Percentiles rank a stretch among this genome's conserved stretches.
phyloP scores from a whole-genome alignment of 257 asterid species.

The Catharanthus roseus region DNA sequence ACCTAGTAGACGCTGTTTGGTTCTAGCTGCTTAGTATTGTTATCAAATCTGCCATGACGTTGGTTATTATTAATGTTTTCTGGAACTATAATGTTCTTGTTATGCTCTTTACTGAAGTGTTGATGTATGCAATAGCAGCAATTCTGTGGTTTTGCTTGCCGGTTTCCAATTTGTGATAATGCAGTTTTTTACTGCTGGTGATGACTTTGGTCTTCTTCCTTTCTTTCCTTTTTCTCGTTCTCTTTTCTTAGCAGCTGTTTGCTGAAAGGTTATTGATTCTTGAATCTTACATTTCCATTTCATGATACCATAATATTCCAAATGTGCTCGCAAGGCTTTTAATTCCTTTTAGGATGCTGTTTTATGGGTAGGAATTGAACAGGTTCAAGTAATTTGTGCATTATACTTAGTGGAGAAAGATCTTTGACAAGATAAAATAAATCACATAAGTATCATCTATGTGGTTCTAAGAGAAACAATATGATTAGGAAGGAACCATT shows the following conservation, averaged over 20 bases:
- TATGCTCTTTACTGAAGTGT: slow-evolving; percentile 1
- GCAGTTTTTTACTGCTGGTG: neutral
- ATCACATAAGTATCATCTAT: too few relatives aligned
- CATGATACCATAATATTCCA: neutral
- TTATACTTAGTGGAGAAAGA: neutral
- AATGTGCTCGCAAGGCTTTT: neutral
- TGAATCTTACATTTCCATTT: neutral
- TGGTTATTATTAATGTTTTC: neutral
- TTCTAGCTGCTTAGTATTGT: slow-evolving; percentile 3
- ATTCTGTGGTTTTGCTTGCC: neutral
- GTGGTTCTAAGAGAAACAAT: neutral
- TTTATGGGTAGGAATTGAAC: neutral
- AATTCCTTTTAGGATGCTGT: neutral
- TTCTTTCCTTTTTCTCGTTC: neutral
- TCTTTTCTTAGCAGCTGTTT: neutral
- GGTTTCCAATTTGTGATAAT: neutral
- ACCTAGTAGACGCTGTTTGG: neutral
- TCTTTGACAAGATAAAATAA: too few relatives aligned
- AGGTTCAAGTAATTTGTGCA: too few relatives aligned
- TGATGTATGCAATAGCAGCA: neutral
- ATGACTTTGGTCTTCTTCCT: neutral
- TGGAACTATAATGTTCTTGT: neutral
- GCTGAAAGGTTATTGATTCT: neutral
- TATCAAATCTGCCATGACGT: neutral
- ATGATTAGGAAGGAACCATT: neutral